A percentile compares a stretch with the other conserved stretches of the same genome.
Conservation (phyloP, 148 eudicot species). For the Pouteria glomerata region DNA sequence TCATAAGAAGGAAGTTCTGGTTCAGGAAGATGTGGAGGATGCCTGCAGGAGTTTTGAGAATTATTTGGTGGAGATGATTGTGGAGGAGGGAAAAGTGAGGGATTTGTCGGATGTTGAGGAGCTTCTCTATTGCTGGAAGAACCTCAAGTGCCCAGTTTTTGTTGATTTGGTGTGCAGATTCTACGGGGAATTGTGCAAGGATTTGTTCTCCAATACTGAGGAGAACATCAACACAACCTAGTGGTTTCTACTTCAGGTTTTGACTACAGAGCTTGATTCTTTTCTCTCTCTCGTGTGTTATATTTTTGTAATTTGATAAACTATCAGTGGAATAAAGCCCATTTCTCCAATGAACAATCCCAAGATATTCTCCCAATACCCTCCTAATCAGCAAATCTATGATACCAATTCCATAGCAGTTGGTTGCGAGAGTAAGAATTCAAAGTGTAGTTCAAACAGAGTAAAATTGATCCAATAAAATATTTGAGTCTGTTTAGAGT, state of each 20-base stretch:
- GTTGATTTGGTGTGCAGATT: conserved; percentile 71
- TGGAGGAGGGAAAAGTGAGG: conserved; percentile 60
- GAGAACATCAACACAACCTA: conserved; percentile 19
- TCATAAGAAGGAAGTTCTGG: conserved; percentile 20
- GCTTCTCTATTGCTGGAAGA: conserved; percentile 75
- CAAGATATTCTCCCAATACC: not conserved
- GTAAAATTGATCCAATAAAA: too few relatives aligned
- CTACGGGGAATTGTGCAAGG: conserved; percentile 78
- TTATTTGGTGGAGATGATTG: conserved; percentile 70
- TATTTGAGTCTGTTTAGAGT: too few relatives aligned
- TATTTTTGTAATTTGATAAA: not conserved
- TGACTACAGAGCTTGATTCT: not conserved
- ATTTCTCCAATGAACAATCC: not conserved
- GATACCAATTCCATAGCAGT: too few relatives aligned
- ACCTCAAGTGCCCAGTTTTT: conserved; percentile 61
- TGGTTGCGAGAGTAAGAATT: too few relatives aligned
- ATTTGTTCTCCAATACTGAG: conserved; percentile 47
- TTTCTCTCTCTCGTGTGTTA: not conserved
- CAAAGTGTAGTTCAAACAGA: not conserved
- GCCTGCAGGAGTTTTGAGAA: conserved; percentile 72
- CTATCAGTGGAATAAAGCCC: not conserved
- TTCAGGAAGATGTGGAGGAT: conserved; percentile 39
- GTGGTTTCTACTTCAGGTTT: not conserved
- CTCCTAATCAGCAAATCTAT: not conserved
- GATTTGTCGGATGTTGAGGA: conserved; percentile 77